These are phyloP conservation scores for Nitzschia sp. DNA, from an alignment of 108 stramenopile species.

Conservation along the genomic window DNA sequence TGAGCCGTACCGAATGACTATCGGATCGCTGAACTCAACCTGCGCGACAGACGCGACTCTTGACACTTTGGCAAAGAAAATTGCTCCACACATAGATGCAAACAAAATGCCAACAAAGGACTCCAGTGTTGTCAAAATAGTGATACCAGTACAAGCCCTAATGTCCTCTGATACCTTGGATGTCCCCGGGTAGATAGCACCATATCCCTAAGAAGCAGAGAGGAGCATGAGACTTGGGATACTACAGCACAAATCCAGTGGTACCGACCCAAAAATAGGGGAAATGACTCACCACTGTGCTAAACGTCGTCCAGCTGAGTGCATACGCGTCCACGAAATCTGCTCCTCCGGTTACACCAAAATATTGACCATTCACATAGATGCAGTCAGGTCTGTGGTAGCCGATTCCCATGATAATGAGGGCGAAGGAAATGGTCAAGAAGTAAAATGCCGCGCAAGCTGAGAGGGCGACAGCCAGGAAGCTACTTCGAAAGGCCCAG, in stretches of 20 bases:
- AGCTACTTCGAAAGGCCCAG: constrained; percentile 50
- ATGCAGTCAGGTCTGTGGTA: constrained; percentile 33
- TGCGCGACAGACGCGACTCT: constrained; percentile 56
- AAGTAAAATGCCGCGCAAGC: constrained; percentile 28
- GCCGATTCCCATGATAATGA: not conserved
- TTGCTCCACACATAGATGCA: constrained; percentile 63
- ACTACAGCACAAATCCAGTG: not conserved
- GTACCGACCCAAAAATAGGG: too few species aligned
- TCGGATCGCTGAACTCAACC: constrained; percentile 59
- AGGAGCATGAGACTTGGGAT: not conserved
- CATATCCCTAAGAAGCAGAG: constrained; percentile 37
- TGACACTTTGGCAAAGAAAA: constrained; percentile 75
- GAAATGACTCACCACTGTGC: constrained; percentile 46
- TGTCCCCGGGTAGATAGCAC: constrained; percentile 43
- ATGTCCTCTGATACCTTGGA: constrained; percentile 24
- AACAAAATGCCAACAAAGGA: constrained; percentile 75
- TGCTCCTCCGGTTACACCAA: constrained; percentile 3
- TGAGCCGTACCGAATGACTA: constrained; percentile 59
- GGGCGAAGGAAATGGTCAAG: constrained; percentile 24
- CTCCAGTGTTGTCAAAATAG: constrained; percentile 59
- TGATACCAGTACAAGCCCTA: constrained; percentile 50
- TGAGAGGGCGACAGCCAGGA: constrained; percentile 30
- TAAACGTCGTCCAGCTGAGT: constrained; percentile 62
- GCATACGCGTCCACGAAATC: constrained; percentile 52
- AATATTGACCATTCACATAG: constrained; percentile 34